Base-by-base conservation (phyloP, 257 asterid genomes). In the Striga asiatica region DNA sequence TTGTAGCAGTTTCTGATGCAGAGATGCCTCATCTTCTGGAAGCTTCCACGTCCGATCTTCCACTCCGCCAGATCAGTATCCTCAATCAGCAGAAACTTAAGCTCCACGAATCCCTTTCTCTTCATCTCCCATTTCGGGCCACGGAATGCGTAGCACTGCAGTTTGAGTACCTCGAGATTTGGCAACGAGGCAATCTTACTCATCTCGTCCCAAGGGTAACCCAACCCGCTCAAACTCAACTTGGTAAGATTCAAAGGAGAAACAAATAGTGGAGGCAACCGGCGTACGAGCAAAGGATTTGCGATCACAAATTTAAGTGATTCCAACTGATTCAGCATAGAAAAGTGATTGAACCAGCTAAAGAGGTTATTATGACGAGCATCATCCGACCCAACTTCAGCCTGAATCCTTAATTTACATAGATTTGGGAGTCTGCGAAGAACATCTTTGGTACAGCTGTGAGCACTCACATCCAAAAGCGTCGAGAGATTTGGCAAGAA, bases 1-100 rank as follows among this genome's bases (percentile, higher is more conserved):
- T 51, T 42, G 51, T 66, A 66, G 57, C 71, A 66, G 35, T 66
- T 34, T 3, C 20, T 50, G 8, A 66, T 28, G 54, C 37, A 55
- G 43, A 42, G 39, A 56, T 13, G 25, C 11, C 43, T 5, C 5
- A 66, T 55, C 13, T 28, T 2, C 4, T 0, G 2, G 41, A 59
- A 23, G 51, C 18, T 16, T 14, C 47, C 47, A 5, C 20, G 7
- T 14, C 9, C 9, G 20, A 39, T 20, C 6, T 6, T 39, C 47
- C 47, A 39, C 6, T 39, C 20, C 29, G 2, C 52, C 52, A 46
- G n/a, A 22, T 47, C 53, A 22, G 8, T 20, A 29, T 47, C 53
- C 22, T 47, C 29, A 8, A 47, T 47, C 5, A 20, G 12, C 10
- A 47, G 31, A 47, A 6, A 47, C 6, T 9, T 8, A 10, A 47